Evolutionary conservation across 768 basidiomycete genomes (phyloP), one percentile per base, ranked within the genome.

Genomic region (Pleurotus tuber-regium): DNA sequence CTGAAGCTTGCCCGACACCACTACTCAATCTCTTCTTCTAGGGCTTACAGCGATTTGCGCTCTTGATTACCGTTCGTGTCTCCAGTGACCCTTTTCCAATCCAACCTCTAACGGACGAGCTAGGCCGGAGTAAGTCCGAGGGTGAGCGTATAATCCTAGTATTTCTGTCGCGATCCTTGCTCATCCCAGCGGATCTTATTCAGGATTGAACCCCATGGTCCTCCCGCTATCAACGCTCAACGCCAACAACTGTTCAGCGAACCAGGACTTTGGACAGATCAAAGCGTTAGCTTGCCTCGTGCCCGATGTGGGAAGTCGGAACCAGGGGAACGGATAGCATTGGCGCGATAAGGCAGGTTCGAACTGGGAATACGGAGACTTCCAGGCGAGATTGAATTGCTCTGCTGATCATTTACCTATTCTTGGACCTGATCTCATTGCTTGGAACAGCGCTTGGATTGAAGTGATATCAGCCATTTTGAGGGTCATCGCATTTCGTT

Each of bases 291-390:
- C 10, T 10, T 9, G 10, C 43, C 16, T 30, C 25, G 28, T 44
- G 43, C 43, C 28, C 43, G 43, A 44, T 44, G 43, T 44, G 43
- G 43, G 43, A 44, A 18, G 26, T 3, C 7, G 8, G 43, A 16
- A 44, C 43, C 43, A 29, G n/a, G 43, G 14, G 12, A 28, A n/a
- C 12, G 43, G 43, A 16, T n/a, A 21, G 41, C 21, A 3, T 43
- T 18, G 41, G 14, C 43, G 26, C 14, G 43, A 44, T 44, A 44
- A 44, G 43, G 43, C 43, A 44, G 43, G 43, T 44, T 44, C 43
- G 43, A 30, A 11, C 43, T 44, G 43, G 11, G 21, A 26, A 19
- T 10, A 19, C 25, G 28, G 43, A 44, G 43, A 44, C 43, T 30
- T 40, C 18, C 4, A 26, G 43, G 25, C n/a, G 8, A 24, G 28